phyloP scores from a whole-genome alignment of 202 grass and related monocot species.

The Musa balbisiana region DNA sequence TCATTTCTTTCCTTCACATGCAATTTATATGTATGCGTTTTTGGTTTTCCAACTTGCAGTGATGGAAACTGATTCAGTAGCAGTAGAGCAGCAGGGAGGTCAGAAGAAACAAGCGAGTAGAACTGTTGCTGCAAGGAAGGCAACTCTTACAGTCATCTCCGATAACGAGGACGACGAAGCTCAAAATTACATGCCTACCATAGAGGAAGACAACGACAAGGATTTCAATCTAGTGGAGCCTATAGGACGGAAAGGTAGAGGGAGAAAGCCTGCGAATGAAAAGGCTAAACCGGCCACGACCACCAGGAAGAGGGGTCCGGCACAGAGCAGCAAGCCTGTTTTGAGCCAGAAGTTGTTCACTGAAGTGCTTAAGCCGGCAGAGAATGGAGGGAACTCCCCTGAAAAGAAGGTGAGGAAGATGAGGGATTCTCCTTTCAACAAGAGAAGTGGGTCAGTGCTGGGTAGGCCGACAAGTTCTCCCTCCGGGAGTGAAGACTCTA shows the following conservation, averaged over 20 bases:
- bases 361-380: slow-evolving; percentile 38
- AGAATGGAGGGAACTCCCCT: slow-evolving; percentile 39
- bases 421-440: slow-evolving; percentile 68
- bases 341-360: slow-evolving; percentile 39
- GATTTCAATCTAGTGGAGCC: slow-evolving; percentile 15
- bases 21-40: no score
- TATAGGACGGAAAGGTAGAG: slow-evolving; percentile 39
- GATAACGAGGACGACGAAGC: slow-evolving; percentile 27
- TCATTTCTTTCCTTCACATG: no score
- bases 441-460: slow-evolving; percentile 59
- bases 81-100: slow-evolving; percentile 10
- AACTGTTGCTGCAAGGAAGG: slow-evolving; percentile 41
- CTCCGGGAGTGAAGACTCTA: slow-evolving; percentile 25
- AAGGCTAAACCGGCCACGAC: slow-evolving; percentile 29
- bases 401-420: slow-evolving; percentile 81
- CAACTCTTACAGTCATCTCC: slow-evolving; percentile 22
- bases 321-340: slow-evolving; percentile 1
- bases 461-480: slow-evolving; percentile 25
- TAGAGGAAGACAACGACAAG: slow-evolving; percentile 21
- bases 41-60: slow-evolving; percentile 20
- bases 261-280: slow-evolving; percentile 36
- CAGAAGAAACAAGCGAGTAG: slow-evolving; percentile 36
- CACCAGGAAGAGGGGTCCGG: slow-evolving; percentile 40
- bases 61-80: slow-evolving; percentile 41
- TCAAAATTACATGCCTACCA: neutral